Base-by-base conservation (phyloP, 192 early-diverging fungal genomes). In the Coemansia sp. region DNA sequence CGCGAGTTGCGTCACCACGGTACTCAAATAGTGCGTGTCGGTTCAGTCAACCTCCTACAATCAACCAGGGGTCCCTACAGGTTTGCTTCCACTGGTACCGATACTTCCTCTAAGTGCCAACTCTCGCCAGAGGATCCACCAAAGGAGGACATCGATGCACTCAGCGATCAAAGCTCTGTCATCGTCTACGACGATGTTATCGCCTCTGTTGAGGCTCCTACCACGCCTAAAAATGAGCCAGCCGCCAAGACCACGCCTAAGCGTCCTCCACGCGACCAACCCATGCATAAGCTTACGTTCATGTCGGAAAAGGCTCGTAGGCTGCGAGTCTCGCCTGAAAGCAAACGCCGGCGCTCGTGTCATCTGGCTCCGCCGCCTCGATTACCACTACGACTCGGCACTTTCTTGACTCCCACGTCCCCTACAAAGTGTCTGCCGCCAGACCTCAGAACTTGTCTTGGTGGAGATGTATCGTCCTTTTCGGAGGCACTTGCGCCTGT, bases 1-100 rank as follows among this genome's bases (percentile, higher is more conserved):
- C 75, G 80, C 39, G 75, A 77, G 63, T 65, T 82, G 39, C 75
- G 75, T 0, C 75, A 71, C 61, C 62, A 22, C 12, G 75, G 75
- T 10, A 74, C 75, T 0, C 69, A 60, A 15, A 68, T 82, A 33
- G 75, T 82, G n/a, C 74, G 75, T 5, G 72, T 77, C 18, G 80
- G 80, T 5, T 74, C 75, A 0, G 53, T 36, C 5, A 82, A 77
- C 69, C 49, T 74, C 10, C 27, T 82, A 9, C 61, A 82, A 47
- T 46, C 49, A 27, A 73, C 62, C 62, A 53, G 68, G 1, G 66
- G 72, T 18, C 71, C 49, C 27, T 82, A 77, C 69, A 64, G 22
- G n/a, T 82, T 74, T 61, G 52, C 80, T 1, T 38, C 50, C 0
- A 27, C 39, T 18, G 57, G 36, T 18, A 15, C 11, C 16, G 20